Conservation (phyloP, 2,329 filamentous ascomycete species). For the Aureobasidium sp. region DNA sequence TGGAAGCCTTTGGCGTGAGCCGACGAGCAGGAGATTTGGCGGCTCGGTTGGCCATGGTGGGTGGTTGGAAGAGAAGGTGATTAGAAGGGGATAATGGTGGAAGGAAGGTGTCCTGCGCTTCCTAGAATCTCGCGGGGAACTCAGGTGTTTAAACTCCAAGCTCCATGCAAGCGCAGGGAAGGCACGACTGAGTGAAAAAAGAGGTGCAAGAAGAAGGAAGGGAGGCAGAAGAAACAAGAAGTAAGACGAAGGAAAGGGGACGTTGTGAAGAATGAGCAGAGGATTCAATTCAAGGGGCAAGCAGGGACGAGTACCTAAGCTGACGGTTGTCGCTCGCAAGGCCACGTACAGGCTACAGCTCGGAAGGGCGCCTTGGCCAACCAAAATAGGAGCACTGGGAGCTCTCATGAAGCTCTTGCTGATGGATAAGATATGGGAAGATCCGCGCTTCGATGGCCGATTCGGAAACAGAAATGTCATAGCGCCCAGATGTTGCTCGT, state of each 20-base stretch:
- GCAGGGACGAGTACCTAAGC: constrained; percentile 1
- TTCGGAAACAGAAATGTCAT: neutral
- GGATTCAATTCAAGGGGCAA: constrained; percentile 1
- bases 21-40: constrained; percentile 16
- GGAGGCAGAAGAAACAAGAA: constrained; percentile 8
- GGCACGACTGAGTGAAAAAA: neutral
- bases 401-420: neutral
- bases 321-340: neutral
- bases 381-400: constrained; percentile 3
- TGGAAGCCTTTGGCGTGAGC: neutral
- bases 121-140: constrained; percentile 2
- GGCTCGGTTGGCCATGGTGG: constrained; percentile 11
- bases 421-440: neutral
- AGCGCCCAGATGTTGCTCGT: neutral
- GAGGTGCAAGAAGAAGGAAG: neutral
- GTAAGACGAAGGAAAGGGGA: constrained; percentile 1
- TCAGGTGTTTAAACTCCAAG: constrained; percentile 10
- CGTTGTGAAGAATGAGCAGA: neutral
- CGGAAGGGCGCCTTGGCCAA: neutral
- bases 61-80: neutral
- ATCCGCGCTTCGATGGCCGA: neutral
- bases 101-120: constrained; percentile 1
- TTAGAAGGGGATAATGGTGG: constrained; percentile 12
- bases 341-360: constrained; percentile 12
- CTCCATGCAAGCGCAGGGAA: constrained; percentile 9